These are phyloP conservation scores for Ogataea hybrid DNA, from an alignment of 1,139 yeast species.

Conservation along the genomic window DNA sequence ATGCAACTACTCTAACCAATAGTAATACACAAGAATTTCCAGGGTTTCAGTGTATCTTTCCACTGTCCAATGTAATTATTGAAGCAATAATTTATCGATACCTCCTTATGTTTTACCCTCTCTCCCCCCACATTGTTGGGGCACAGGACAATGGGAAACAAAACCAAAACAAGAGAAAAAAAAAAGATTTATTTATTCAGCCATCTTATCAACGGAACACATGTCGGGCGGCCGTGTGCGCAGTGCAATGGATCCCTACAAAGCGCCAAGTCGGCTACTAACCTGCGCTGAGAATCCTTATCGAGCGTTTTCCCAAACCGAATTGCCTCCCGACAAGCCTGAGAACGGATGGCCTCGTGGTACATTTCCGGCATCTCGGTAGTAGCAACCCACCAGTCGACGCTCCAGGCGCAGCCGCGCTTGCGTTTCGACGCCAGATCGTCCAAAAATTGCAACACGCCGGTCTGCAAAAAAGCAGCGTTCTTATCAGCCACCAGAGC, in stretches of 20 bases:
- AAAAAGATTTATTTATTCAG: not conserved
- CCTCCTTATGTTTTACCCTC: slow-evolving; percentile 8
- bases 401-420: slow-evolving; percentile 21
- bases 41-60: not conserved
- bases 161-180: not conserved
- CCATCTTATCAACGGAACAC: slow-evolving; percentile 49
- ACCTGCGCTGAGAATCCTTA: slow-evolving; percentile 40
- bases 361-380: slow-evolving; percentile 48
- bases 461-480: slow-evolving; percentile 32
- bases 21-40: not conserved
- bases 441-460: slow-evolving; percentile 41
- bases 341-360: slow-evolving; percentile 51
- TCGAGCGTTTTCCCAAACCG: slow-evolving; percentile 66
- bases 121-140: slow-evolving; percentile 7
- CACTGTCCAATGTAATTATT: not conserved
- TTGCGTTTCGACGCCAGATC: slow-evolving; percentile 37
- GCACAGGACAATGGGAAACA: slow-evolving; percentile 3
- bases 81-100: slow-evolving; percentile 2
- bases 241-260: slow-evolving; percentile 73
- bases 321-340: slow-evolving; percentile 69
- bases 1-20: slow-evolving; percentile 4
- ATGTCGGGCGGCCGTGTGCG: slow-evolving; percentile 85
- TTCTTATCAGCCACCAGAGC: slow-evolving; percentile 28
- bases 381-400: slow-evolving; percentile 17
- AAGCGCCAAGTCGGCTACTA: slow-evolving; percentile 41